phyloP scores from a whole-genome alignment of 768 basidiomycete genomes.

The Boletus subparvulus region DNA sequence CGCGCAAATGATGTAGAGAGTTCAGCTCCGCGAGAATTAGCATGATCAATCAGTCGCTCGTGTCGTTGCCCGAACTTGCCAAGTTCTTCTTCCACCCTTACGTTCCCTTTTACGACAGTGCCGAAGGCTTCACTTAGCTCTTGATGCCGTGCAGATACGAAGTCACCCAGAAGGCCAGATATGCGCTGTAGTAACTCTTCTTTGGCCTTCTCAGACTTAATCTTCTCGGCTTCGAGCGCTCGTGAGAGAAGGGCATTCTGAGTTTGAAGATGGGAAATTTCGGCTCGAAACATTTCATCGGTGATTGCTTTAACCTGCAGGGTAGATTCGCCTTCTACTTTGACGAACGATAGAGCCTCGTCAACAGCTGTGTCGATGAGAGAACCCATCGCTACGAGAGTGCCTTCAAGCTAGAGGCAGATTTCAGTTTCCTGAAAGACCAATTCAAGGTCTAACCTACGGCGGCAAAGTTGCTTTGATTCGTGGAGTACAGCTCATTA shows the following conservation, averaged over 20 bases:
- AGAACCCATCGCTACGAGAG: constrained; percentile 55
- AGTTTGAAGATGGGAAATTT: constrained; percentile 60
- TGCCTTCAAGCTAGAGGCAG: constrained; percentile 48
- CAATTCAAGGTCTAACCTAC: constrained; percentile 31
- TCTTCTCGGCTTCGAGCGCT: constrained; percentile 65
- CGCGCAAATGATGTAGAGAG: constrained; percentile 43
- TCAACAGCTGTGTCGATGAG: constrained; percentile 60
- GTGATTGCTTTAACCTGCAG: constrained; percentile 49
- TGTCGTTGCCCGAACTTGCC: constrained; percentile 50
- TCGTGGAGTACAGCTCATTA: constrained; percentile 43
- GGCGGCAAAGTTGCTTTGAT: constrained; percentile 44
- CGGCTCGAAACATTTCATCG: constrained; percentile 45
- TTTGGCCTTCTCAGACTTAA: constrained; percentile 63
- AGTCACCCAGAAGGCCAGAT: constrained; percentile 68
- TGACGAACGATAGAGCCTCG: constrained; percentile 57
- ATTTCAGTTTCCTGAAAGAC: constrained; percentile 4
- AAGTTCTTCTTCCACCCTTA: constrained; percentile 51
- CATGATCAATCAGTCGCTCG: constrained; percentile 41
- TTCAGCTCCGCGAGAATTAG: constrained; percentile 42
- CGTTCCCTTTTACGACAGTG: constrained; percentile 54
- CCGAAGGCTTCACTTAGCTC: constrained; percentile 59
- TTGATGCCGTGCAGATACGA: constrained; percentile 64
- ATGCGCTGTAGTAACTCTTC: constrained; percentile 76
- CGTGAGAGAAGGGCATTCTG: constrained; percentile 68
- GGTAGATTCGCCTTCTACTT: constrained; percentile 51